Evolutionary conservation across 2,329 filamentous ascomycete genomes (phyloP).

Genomic region (Cladosporium colombiae): DNA sequence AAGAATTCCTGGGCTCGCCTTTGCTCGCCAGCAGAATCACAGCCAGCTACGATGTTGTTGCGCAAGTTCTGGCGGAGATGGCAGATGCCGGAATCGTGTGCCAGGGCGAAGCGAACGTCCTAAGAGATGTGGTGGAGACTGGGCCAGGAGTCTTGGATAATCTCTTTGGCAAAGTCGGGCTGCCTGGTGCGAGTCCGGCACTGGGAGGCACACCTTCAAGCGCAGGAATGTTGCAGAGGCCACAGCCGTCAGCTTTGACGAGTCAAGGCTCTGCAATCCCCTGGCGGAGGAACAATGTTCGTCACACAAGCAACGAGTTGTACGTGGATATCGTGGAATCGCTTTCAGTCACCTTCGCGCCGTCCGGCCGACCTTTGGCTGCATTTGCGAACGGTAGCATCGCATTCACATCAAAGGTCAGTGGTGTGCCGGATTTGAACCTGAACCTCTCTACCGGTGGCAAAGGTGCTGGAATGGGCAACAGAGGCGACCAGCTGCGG

Average conservation of each 20-base stretch:
- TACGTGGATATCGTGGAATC: conserved; percentile 96
- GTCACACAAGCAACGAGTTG: conserved; percentile 94
- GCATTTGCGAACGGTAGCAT: conserved; percentile 91
- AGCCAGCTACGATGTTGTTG: conserved; percentile 86
- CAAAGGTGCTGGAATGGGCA: conserved; percentile 72
- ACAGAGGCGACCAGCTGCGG: conserved; percentile 41
- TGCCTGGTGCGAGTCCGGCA: conserved; percentile 60
- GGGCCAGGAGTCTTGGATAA: conserved; percentile 82
- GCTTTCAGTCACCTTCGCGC: conserved; percentile 81
- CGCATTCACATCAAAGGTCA: conserved; percentile 92
- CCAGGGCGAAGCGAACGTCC: conserved; percentile 89
- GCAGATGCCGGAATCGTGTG: conserved; percentile 88
- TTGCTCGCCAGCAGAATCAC: conserved; percentile 85
- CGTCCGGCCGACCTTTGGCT: conserved; percentile 81
- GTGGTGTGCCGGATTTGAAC: conserved; percentile 87
- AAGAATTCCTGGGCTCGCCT: conserved; percentile 90
- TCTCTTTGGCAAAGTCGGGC: conserved; percentile 79
- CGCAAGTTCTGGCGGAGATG: conserved; percentile 92
- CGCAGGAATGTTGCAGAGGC: conserved; percentile 22
- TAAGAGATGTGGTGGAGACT: conserved; percentile 88
- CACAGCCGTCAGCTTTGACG: conserved; percentile 27
- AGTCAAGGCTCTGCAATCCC: conserved; percentile 61
- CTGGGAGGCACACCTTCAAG: conserved; percentile 27
- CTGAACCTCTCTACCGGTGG: conserved; percentile 78
- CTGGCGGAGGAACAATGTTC: conserved; percentile 88